A percentile compares a stretch with the other conserved stretches of the same genome.
phyloP scores from a whole-genome alignment of 768 basidiomycete genomes.

The Leccinum olivaceopallidum region DNA sequence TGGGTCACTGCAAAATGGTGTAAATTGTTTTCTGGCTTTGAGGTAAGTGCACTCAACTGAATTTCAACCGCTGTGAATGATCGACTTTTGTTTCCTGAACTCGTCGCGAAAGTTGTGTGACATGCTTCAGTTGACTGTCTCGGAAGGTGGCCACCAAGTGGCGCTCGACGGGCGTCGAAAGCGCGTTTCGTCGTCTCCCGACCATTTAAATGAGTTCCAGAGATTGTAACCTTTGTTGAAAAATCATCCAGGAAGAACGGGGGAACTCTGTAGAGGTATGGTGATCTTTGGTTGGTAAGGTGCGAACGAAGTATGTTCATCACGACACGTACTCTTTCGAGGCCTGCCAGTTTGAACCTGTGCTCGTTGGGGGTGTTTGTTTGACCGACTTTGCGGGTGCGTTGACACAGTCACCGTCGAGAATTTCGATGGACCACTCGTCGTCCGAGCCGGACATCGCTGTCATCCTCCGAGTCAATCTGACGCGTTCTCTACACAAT shows the following conservation, averaged over 20 bases:
- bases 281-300: slow-evolving; percentile 7
- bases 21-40: not conserved
- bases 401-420: slow-evolving; percentile 22
- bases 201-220: not conserved
- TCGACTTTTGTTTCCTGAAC: not conserved
- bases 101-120: not conserved
- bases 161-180: not conserved
- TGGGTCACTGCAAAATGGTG: slow-evolving; percentile 7
- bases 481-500: slow-evolving; percentile 3
- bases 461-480: slow-evolving; percentile 14
- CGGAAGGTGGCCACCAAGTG: not conserved
- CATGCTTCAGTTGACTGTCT: not conserved
- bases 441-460: slow-evolving; percentile 19
- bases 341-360: not conserved
- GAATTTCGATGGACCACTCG: slow-evolving; percentile 35
- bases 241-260: slow-evolving; percentile 18
- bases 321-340: slow-evolving; percentile 18
- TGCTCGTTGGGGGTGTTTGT: slow-evolving; percentile 14
- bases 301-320: slow-evolving; percentile 14
- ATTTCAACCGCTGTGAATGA: not conserved
- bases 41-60: slow-evolving; percentile 16
- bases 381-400: slow-evolving; percentile 20
- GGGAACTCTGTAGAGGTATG: slow-evolving; percentile 16
- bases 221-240: slow-evolving; percentile 11
- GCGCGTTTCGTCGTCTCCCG: not conserved